These are phyloP conservation scores for Starmerella sirachaensis DNA, from an alignment of 805 yeast genomes.

Conservation along the genomic window DNA sequence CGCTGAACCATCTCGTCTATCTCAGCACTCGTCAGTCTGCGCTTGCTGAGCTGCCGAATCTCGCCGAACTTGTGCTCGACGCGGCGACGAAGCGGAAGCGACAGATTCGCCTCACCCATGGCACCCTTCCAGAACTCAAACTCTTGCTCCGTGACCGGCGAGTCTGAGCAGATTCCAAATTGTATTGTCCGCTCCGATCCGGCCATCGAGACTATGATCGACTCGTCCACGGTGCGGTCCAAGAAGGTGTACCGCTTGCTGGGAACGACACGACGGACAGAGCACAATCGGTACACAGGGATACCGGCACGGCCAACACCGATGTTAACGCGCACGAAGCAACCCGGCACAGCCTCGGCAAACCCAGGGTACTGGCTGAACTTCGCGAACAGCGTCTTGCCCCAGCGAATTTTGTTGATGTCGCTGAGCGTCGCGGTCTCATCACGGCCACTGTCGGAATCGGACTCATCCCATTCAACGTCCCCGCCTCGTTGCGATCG, in stretches of 20 bases:
- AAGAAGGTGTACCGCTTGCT: constrained; percentile 40
- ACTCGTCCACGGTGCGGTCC: constrained; percentile 41
- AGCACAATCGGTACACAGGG: constrained; percentile 71
- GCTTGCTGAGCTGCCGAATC: constrained; percentile 49
- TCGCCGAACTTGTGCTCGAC: constrained; percentile 54
- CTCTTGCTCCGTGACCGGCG: constrained; percentile 57
- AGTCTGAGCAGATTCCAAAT: constrained; percentile 70
- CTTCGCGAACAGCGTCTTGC: constrained; percentile 63
- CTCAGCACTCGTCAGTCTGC: constrained; percentile 55
- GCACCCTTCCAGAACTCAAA: constrained; percentile 56
- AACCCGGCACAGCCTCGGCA: constrained; percentile 52
- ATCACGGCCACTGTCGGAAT: constrained; percentile 15
- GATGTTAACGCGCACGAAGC: constrained; percentile 73
- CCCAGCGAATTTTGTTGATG: constrained; percentile 60
- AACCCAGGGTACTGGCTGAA: constrained; percentile 77
- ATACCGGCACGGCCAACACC: constrained; percentile 55
- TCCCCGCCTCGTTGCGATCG: constrained; percentile 33
- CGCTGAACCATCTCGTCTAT: constrained; percentile 66
- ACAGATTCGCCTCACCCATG: constrained; percentile 43
- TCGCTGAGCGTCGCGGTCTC: constrained; percentile 46
- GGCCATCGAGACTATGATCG: constrained; percentile 72
- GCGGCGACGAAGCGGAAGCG: constrained; percentile 51
- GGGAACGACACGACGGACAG: constrained; percentile 50
- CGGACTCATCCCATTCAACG: constrained; percentile 37
- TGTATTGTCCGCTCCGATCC: constrained; percentile 60